Conservation (phyloP, 1,284 basidiomycete species). For the Takashimella koratensis region DNA sequence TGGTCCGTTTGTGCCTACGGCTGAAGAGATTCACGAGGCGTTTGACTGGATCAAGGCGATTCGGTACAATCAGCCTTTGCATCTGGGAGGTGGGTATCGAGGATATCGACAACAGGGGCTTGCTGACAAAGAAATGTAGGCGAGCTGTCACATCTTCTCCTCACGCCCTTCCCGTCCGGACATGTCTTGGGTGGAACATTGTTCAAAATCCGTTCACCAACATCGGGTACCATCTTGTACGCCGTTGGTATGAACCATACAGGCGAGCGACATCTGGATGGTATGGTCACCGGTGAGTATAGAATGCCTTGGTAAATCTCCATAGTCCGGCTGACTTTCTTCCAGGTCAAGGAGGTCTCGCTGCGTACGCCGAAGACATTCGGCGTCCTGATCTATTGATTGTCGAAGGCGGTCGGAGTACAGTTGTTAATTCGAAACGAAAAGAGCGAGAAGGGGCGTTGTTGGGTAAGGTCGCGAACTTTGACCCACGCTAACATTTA, state of each 20-base stretch:
- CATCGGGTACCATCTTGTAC: constrained; percentile 91
- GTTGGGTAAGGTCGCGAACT: constrained; percentile 59
- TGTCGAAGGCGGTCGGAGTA: constrained; percentile 81
- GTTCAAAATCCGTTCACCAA: constrained; percentile 97
- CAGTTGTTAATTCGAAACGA: constrained; percentile 76
- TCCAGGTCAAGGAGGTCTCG: constrained; percentile 57
- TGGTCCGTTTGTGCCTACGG: constrained; percentile 56
- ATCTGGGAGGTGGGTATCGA: constrained; percentile 83
- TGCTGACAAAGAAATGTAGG: too few species aligned
- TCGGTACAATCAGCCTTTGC: constrained; percentile 91
- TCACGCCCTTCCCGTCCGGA: constrained; percentile 94
- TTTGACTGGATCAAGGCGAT: constrained; percentile 90
- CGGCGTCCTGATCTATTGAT: constrained; percentile 88
- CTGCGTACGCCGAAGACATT: constrained; percentile 62
- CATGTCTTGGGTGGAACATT: constrained; percentile 96
- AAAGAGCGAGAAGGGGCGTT: constrained; percentile 88
- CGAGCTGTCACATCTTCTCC: constrained; percentile 60
- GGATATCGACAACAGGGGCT: too few species aligned
- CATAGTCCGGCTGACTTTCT: constrained; percentile 1
- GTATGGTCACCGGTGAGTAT: constrained; percentile 61
- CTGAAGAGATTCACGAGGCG: constrained; percentile 85
- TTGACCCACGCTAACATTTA: constrained; percentile 36
- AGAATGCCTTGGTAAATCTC: too few species aligned
- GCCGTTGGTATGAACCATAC: constrained; percentile 97
- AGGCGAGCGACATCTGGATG: constrained; percentile 91